Base-by-base conservation (phyloP, 2,329 filamentous ascomycete species). In the Colletotrichum orchidophilum region DNA sequence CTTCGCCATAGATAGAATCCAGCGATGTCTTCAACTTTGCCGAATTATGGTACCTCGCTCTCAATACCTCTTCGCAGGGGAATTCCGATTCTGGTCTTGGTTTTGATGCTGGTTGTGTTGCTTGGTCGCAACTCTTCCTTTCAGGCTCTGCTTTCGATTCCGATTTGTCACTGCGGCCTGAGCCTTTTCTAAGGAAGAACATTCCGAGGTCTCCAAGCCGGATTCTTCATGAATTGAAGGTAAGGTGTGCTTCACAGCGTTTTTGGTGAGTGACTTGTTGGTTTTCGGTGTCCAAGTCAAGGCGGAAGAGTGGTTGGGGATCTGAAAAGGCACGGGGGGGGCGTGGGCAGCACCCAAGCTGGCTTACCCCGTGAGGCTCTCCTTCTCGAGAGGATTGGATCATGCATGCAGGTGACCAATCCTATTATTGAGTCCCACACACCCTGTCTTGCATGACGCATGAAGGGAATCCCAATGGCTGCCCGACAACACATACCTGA, bases 401-500 rank as follows among this genome's bases (percentile, higher is more conserved):
- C 52, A n/a, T 4, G 35, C 29, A 39, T 58, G 52, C 59, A 57
- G 21, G 35, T 55, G 58, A 18, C 50, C 1, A 33, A 31, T 55
- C 58, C 60, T 26, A 49, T 21, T 24, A 55, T 29, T 53, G 64
- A 58, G 13, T 27, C 27, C 15, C 31, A 24, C 54, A 11, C 15
- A 31, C n/a, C 21, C 11, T 26, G 33, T 24, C 52, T 26, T 59
- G 66, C 66, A 65, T 65, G 53, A 49, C 65, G 61, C 66, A 70
- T 70, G 42, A 26, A 59, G 31, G 31, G 12, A 31, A 33, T 33
- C 26, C 66, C 61, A 55, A 65, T 29, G 24, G 46, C 26, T 5
- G 46, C 26, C n/a, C 5, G 60, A 64, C 66, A 70, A 60, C 66
- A 53, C 66, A 70, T 65, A 53, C 66, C 39, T 63, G 27, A 46